phyloP scores from a whole-genome alignment of 78 protist genomes.

The Dictyostelium citrinum region DNA sequence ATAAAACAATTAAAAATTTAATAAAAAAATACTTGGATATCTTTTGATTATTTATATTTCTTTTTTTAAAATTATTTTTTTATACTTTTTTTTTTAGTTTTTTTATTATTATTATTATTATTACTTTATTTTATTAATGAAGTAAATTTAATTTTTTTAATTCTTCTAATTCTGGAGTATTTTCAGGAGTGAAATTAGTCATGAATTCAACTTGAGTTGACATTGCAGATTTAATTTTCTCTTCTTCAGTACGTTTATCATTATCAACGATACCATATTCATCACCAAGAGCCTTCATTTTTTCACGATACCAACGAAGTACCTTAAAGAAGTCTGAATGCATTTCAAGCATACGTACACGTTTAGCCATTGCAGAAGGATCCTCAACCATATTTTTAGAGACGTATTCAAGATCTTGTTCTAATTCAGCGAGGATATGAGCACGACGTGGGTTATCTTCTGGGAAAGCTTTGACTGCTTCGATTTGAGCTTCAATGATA shows the following conservation, averaged over 20 bases:
- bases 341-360: constrained; percentile 73
- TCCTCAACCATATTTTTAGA: constrained; percentile 70
- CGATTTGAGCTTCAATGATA: constrained; percentile 51
- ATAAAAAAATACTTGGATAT: neutral
- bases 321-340: constrained; percentile 81
- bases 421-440: constrained; percentile 39
- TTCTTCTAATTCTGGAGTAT: constrained; percentile 68
- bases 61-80: neutral
- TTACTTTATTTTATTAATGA: neutral
- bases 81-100: neutral
- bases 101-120: too few species aligned
- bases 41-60: neutral
- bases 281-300: constrained; percentile 79
- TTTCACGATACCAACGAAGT: constrained; percentile 74
- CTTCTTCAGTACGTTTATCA: constrained; percentile 65
- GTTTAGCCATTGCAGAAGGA: constrained; percentile 54
- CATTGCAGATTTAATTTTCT: constrained; percentile 67
- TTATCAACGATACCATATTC: constrained; percentile 65
- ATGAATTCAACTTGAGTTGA: constrained; percentile 71
- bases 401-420: constrained; percentile 77
- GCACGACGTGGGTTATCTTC: constrained; percentile 40
- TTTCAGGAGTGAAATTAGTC: constrained; percentile 57
- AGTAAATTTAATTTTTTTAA: constrained; percentile 41
- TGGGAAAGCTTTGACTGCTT: constrained; percentile 20
- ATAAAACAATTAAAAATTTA: too few species aligned